These are phyloP conservation scores for Diutina mesorugosa DNA, from an alignment of 1,139 yeast species.

Conservation along the genomic window DNA sequence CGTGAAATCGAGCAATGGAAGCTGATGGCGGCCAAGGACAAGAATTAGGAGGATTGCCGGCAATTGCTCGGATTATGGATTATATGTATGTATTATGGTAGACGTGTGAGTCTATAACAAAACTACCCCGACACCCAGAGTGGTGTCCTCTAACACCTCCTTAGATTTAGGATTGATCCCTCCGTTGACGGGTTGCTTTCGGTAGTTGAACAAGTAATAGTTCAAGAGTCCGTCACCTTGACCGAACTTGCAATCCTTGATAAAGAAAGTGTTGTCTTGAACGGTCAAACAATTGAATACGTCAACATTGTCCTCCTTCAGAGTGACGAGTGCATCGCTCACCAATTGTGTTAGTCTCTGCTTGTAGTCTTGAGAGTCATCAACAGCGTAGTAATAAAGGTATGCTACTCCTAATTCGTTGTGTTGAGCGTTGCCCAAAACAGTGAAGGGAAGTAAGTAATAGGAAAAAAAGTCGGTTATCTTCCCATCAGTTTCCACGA, in stretches of 20 bases:
- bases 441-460: slow-evolving; percentile 80
- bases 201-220: slow-evolving; percentile 85
- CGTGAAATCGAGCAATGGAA: slow-evolving; percentile 66
- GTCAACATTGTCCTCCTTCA: slow-evolving; percentile 60
- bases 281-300: slow-evolving; percentile 88
- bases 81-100: neutral
- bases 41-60: neutral
- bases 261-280: slow-evolving; percentile 77
- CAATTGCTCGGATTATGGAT: neutral
- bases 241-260: slow-evolving; percentile 79
- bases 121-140: slow-evolving; percentile 85
- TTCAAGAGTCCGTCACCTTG: slow-evolving; percentile 88
- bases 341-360: slow-evolving; percentile 50
- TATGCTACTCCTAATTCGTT: slow-evolving; percentile 76
- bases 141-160: slow-evolving; percentile 33
- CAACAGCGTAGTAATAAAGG: slow-evolving; percentile 79
- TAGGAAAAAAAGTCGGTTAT: slow-evolving; percentile 86
- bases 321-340: slow-evolving; percentile 65
- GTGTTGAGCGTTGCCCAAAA: slow-evolving; percentile 55
- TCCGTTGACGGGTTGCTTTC: slow-evolving; percentile 67
- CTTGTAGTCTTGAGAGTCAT: slow-evolving; percentile 29
- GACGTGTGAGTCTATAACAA: slow-evolving; percentile 35
- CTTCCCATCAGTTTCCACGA: slow-evolving; percentile 56
- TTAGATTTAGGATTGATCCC: slow-evolving; percentile 51
- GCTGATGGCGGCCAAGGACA: slow-evolving; percentile 11